Evolutionary conservation across 352 stramenopile species (phyloP).

Genomic region (Phytopythium chamaehyphon): DNA sequence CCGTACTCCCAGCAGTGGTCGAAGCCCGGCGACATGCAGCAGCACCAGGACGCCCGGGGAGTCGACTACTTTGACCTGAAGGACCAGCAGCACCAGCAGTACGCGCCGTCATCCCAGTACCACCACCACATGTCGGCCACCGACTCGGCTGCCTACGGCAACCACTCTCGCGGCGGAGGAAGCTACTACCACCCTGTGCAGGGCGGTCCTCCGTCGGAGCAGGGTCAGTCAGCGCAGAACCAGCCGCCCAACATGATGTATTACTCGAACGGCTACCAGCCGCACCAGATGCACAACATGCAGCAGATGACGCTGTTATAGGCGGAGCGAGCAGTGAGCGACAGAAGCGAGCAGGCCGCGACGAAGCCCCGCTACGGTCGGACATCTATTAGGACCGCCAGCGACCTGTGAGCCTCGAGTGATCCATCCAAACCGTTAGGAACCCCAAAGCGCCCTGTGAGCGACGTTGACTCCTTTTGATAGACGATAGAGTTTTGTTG

Average conservation of each 20-base stretch:
- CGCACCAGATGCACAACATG: constrained; percentile 74
- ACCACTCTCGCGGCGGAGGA: constrained; percentile 22
- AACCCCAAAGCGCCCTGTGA: too few relatives aligned
- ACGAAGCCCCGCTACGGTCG: neutral
- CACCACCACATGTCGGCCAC: constrained; percentile 62
- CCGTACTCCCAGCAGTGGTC: constrained; percentile 63
- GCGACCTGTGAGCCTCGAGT: neutral
- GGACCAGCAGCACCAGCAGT: constrained; percentile 50
- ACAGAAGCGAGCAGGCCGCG: neutral
- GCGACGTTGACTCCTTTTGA: neutral
- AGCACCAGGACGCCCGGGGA: constrained; percentile 26
- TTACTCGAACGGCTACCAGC: constrained; percentile 57
- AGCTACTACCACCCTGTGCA: constrained; percentile 56
- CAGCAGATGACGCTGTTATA: constrained; percentile 78
- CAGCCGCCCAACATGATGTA: constrained; percentile 61
- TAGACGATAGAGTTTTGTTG: constrained; percentile 10
- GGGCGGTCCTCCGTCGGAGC: constrained; percentile 19
- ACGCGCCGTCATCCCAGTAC: constrained; percentile 51
- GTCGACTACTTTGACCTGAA: constrained; percentile 80
- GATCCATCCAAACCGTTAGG: too few relatives aligned
- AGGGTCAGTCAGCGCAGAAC: constrained; percentile 17
- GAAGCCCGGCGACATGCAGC: constrained; percentile 39
- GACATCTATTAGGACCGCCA: constrained; percentile 2
- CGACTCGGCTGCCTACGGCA: constrained; percentile 58
- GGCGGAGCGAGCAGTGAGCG: constrained; percentile 12